phyloP scores from a whole-genome alignment of 352 stramenopile species.

The Elongisporangium prolatum region DNA sequence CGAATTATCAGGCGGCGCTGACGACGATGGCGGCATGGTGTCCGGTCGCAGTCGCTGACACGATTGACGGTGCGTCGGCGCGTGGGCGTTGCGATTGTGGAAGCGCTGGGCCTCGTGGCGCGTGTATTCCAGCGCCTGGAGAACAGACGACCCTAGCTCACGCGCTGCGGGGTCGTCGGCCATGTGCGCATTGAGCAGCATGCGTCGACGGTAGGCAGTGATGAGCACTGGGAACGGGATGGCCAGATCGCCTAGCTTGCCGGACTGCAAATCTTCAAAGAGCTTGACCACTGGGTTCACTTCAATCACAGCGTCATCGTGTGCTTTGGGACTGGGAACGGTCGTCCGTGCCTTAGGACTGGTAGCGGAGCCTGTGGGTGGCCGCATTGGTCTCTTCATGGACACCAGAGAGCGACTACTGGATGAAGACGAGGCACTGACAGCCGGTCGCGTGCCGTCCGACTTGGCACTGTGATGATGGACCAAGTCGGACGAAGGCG shows the following conservation, averaged over 20 bases:
- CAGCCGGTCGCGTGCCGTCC: not conserved
- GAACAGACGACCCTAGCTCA: conserved; percentile 30
- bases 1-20: not conserved
- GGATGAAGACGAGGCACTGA: not conserved
- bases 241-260: conserved; percentile 68
- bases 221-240: conserved; percentile 77
- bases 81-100: not conserved
- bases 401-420: not conserved
- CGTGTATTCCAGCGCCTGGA: conserved; percentile 66
- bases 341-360: conserved; percentile 4
- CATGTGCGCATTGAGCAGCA: conserved; percentile 85
- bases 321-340: not conserved
- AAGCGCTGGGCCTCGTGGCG: conserved; percentile 17
- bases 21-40: not conserved
- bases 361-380: not conserved
- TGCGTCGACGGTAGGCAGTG: conserved; percentile 68
- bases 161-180: conserved; percentile 47
- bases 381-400: not conserved
- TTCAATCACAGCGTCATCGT: not conserved
- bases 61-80: not conserved
- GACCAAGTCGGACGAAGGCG: not conserved
- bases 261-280: conserved; percentile 73
- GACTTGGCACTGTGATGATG: not conserved
- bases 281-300: conserved; percentile 68
- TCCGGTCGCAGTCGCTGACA: not conserved